These are phyloP conservation scores for Pichia sp. DNA, from an alignment of 1,139 yeast genomes.

Conservation along the genomic window DNA sequence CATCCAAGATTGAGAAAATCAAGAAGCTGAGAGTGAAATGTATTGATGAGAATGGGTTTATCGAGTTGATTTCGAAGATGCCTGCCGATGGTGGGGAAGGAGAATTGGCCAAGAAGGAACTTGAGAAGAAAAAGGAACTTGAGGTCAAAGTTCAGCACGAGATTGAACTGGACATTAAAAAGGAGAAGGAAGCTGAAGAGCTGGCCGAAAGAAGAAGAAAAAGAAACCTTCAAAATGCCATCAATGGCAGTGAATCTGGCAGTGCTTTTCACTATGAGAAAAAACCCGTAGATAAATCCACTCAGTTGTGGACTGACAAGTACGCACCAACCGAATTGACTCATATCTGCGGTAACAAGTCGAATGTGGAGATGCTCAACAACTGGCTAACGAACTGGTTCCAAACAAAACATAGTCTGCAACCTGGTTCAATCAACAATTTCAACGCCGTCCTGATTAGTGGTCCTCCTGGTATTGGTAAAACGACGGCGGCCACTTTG, in stretches of 20 bases:
- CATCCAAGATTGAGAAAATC: conserved; percentile 82
- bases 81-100: conserved; percentile 92
- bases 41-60: conserved; percentile 80
- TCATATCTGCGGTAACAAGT: conserved; percentile 90
- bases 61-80: conserved; percentile 65
- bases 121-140: conserved; percentile 49
- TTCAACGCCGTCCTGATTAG: conserved; percentile 79
- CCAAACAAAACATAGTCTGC: conserved; percentile 43
- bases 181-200: neutral
- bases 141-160: conserved; percentile 33
- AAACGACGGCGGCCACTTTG: conserved; percentile 72
- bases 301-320: conserved; percentile 80
- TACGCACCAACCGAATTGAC: conserved; percentile 73
- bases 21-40: conserved; percentile 67
- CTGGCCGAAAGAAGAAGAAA: conserved; percentile 1
- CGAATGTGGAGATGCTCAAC: conserved; percentile 55
- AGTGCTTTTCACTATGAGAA: conserved; percentile 3
- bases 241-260: conserved; percentile 9
- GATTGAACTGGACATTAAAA: conserved; percentile 19
- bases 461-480: conserved; percentile 84
- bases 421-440: conserved; percentile 24
- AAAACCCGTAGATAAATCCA: conserved; percentile 33
- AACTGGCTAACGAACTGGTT: conserved; percentile 82
- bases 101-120: conserved; percentile 64
- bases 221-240: neutral